These are phyloP conservation scores for Calonectria hongkongensis DNA, from an alignment of 2,329 filamentous ascomycete species.

Conservation along the genomic window DNA sequence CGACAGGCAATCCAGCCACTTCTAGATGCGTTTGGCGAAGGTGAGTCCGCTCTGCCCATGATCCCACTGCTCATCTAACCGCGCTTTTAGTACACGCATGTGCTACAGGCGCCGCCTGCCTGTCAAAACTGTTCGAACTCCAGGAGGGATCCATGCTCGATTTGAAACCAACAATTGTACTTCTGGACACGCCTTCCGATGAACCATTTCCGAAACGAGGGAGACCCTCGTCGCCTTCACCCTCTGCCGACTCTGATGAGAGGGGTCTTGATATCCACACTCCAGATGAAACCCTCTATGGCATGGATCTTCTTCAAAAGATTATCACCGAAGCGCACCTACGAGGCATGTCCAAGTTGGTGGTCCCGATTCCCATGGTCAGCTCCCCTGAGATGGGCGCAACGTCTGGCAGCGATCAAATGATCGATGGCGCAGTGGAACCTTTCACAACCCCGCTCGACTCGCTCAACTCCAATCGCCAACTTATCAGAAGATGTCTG, in stretches of 20 bases:
- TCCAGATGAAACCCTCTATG: constrained; percentile 71
- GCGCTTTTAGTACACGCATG: constrained; percentile 70
- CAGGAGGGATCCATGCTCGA: constrained; percentile 72
- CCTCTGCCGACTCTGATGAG: constrained; percentile 62
- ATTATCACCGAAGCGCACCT: constrained; percentile 76
- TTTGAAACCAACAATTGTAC: constrained; percentile 73
- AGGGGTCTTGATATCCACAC: constrained; percentile 64
- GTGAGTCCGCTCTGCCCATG: constrained; percentile 58
- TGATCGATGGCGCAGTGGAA: constrained; percentile 63
- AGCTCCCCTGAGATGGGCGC: constrained; percentile 60
- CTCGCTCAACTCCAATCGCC: constrained; percentile 58
- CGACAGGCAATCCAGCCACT: constrained; percentile 69
- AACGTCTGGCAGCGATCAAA: constrained; percentile 55
- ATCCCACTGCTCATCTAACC: constrained; percentile 47
- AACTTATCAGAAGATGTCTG: constrained; percentile 81
- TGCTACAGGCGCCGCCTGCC: constrained; percentile 71
- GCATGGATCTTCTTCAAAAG: constrained; percentile 72
- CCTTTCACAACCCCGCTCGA: constrained; percentile 53
- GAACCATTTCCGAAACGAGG: constrained; percentile 63
- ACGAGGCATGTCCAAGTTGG: constrained; percentile 73
- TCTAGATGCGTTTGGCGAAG: constrained; percentile 73
- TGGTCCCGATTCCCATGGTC: constrained; percentile 74
- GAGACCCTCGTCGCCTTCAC: constrained; percentile 65
- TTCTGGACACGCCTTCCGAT: constrained; percentile 74
- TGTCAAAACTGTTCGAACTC: constrained; percentile 71